phyloP scores from a whole-genome alignment of 2,329 filamentous ascomycete genomes.

The Neodidymelliopsis sp. region DNA sequence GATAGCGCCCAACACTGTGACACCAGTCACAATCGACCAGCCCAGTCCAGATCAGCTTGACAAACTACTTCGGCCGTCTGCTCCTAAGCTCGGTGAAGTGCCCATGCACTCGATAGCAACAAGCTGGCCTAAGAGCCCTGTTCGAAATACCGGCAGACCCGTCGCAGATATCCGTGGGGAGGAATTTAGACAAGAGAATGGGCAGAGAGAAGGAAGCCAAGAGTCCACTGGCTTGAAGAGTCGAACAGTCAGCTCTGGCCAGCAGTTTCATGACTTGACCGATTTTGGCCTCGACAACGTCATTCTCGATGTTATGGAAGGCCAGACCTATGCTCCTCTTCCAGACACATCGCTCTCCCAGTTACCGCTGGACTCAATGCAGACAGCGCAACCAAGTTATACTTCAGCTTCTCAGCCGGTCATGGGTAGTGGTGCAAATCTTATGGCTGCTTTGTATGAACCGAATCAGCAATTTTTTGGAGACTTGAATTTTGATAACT shows the following conservation, averaged over 20 bases:
- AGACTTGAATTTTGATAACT: conserved; percentile 9
- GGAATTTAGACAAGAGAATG: not conserved
- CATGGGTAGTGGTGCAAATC: not conserved
- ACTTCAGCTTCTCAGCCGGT: conserved; percentile 6
- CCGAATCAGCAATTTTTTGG: conserved; percentile 4
- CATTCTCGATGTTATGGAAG: conserved; percentile 40
- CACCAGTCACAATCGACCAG: conserved; percentile 25
- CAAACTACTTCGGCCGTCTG: conserved; percentile 38
- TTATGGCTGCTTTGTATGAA: conserved; percentile 1
- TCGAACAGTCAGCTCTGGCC: conserved; percentile 11
- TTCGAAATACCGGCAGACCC: not conserved
- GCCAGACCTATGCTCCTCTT: conserved; percentile 1
- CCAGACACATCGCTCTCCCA: not conserved
- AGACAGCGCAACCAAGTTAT: conserved; percentile 5
- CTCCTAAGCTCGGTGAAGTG: conserved; percentile 38
- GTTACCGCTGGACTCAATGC: not conserved
- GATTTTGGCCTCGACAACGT: conserved; percentile 38
- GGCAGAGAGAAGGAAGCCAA: not conserved
- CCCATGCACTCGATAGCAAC: conserved; percentile 24
- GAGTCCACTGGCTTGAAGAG: not conserved
- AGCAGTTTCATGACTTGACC: conserved; percentile 31
- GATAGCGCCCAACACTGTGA: not conserved
- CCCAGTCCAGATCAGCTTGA: conserved; percentile 36
- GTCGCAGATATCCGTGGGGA: not conserved
- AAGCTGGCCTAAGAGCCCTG: conserved; percentile 35